Percentiles rank a stretch among this genome's conserved stretches.
phyloP scores from a whole-genome alignment of 495 filamentous ascomycete species.

The Annulohypoxylon bovei region DNA sequence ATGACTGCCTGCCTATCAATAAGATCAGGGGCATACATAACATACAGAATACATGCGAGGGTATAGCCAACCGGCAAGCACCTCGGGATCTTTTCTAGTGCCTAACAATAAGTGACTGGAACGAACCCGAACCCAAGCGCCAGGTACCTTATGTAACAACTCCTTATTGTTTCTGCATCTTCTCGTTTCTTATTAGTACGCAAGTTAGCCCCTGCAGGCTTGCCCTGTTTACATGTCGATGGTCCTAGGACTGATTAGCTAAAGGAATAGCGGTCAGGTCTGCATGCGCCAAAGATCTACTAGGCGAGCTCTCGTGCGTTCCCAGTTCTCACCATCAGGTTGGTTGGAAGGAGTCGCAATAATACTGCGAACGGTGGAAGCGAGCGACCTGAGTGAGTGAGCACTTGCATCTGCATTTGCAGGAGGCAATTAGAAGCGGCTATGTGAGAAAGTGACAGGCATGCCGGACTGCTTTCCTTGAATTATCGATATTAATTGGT shows the following conservation, averaged over 20 bases:
- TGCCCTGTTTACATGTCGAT: conserved; percentile 29
- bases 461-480: conserved; percentile 14
- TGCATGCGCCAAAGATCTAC: conserved; percentile 22
- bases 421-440: conserved; percentile 36
- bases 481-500: conserved; percentile 31
- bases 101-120: conserved; percentile 26
- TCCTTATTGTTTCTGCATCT: conserved; percentile 12
- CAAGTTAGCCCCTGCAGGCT: conserved; percentile 26
- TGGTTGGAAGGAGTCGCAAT: conserved; percentile 20
- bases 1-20: conserved; percentile 19
- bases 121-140: conserved; percentile 26
- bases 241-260: conserved; percentile 30
- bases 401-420: conserved; percentile 42
- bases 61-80: conserved; percentile 33
- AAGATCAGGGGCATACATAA: conserved; percentile 29
- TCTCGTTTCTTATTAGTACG: conserved; percentile 20
- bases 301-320: conserved; percentile 15
- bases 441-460: conserved; percentile 30
- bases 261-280: conserved; percentile 38
- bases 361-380: conserved; percentile 23
- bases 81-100: conserved; percentile 40
- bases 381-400: conserved; percentile 24
- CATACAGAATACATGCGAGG: background rate
- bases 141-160: conserved; percentile 24
- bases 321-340: conserved; percentile 16